Evolutionary conservation across 345 rosid species (phyloP).

Genomic region (Psidium friedrichsthalianum): DNA sequence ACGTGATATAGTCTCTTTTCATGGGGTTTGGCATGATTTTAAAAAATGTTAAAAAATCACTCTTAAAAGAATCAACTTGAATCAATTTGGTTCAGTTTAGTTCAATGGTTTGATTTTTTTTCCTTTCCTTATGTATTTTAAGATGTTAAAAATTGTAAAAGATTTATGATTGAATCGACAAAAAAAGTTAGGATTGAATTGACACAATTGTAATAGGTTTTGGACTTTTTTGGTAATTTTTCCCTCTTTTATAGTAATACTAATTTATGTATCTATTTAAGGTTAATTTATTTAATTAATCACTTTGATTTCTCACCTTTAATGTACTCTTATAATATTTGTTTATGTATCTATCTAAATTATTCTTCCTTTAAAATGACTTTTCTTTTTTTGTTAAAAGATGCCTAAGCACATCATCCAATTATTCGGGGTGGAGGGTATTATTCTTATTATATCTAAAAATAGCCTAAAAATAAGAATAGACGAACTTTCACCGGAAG

Average conservation of each 20-base stretch:
- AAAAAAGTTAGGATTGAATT: too few species aligned
- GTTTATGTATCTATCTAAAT: not conserved
- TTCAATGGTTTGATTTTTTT: not conserved
- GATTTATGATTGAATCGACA: too few species aligned
- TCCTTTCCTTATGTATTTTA: not conserved
- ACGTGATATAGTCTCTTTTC: accelerated
- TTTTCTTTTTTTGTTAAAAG: not conserved
- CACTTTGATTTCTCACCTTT: not conserved
- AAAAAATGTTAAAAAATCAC: not conserved
- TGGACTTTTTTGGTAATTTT: too few species aligned
- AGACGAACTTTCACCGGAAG: not conserved
- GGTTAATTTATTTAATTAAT: not conserved
- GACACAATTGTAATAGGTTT: too few species aligned
- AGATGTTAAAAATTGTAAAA: too few species aligned
- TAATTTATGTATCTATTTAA: not conserved
- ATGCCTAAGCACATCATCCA: too few species aligned
- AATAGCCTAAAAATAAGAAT: not conserved
- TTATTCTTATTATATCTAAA: not conserved
- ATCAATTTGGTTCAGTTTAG: not conserved
- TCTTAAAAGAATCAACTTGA: not conserved
- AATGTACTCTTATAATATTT: not conserved
- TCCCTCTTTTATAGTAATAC: not conserved
- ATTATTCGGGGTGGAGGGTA: too few species aligned
- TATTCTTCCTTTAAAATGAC: not conserved
- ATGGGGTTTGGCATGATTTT: not conserved